These are phyloP conservation scores for Globisporangium nunn DNA, from an alignment of 352 stramenopile genomes.

Conservation along the genomic window DNA sequence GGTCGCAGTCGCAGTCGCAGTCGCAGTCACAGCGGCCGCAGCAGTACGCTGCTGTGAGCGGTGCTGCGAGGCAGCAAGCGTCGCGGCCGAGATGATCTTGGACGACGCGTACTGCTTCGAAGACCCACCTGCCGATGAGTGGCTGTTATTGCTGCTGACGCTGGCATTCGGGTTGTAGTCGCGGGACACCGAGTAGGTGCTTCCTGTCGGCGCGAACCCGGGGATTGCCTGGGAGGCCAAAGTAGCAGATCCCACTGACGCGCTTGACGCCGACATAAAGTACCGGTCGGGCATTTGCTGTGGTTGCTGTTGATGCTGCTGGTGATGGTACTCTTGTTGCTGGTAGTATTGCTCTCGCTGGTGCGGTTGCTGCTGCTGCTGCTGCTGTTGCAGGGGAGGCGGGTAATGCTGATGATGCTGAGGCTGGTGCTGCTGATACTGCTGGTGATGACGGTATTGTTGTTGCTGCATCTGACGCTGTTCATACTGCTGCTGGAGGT, in stretches of 20 bases:
- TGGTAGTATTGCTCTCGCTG: background rate
- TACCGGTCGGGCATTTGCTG: background rate
- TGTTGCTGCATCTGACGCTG: background rate
- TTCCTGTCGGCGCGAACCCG: background rate
- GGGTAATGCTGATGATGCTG: background rate
- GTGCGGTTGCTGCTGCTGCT: background rate
- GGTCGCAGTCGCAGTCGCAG: conserved; percentile 1
- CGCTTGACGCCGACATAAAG: background rate
- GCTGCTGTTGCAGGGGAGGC: background rate
- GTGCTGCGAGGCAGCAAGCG: conserved; percentile 1
- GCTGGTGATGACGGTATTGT: background rate
- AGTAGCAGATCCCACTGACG: background rate
- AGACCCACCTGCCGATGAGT: background rate
- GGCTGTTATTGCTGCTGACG: conserved; percentile 3
- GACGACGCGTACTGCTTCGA: conserved; percentile 7
- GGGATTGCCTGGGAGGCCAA: background rate
- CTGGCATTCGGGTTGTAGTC: background rate
- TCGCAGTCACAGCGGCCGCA: background rate
- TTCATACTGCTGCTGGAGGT: too few species aligned
- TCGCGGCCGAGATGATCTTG: conserved; percentile 13
- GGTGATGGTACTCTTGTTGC: conserved; percentile 1
- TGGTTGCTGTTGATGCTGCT: background rate
- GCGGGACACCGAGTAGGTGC: background rate
- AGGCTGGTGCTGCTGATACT: conserved; percentile 1
- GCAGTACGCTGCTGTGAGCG: background rate